Base-by-base conservation (phyloP, 179 eudicot genomes). In the Beta lomatogona region DNA sequence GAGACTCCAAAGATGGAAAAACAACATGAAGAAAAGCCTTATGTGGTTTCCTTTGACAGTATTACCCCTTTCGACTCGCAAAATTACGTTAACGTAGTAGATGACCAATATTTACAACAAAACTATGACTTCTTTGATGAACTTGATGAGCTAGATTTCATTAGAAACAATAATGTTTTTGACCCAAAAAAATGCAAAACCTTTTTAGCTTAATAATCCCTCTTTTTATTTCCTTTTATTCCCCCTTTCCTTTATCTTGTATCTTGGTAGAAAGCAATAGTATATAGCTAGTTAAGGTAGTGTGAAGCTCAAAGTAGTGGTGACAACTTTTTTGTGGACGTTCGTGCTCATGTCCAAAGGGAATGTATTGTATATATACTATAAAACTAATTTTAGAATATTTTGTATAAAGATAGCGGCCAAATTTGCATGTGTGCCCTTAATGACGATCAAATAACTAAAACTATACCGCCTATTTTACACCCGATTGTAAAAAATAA, bases 61-160 rank as follows among this genome's bases (percentile, higher is more conserved):
- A 28, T 66, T 55, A 77, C 70, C 75, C 75, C 83, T 77, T 36
- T 58, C 73, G 45, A 75, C 48, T 75, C 79, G 75, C 79, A 65
- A 65, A 66, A 71, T 61, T 41, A 57, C 70, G 71, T 59, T 61
- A 59, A 60, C 71, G 71, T 68, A 36, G 13, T 86, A 63, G 71
- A 48, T 48, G 10, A 48, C 8, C 53, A 48, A 48, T 48, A 7
- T 48, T 48, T 48, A 53, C 90, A 86, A 79, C 92, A 90, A 72
- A 80, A 83, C 6, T 71, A 44, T 82, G 97, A 93, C 78, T 91
- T 93, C 82, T 92, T 81, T 81, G 92, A 92, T 78, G 96, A 89
- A 82, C 90, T 93, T 55, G 88, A 88, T 75, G 95, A 90, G 78
- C 82, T 93, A 55, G 88, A 87, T 14, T 60, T 61, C 63, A 48